Percentiles rank a stretch among this genome's conserved stretches.
phyloP scores from a whole-genome alignment of 2,329 filamentous ascomycete species.

The Verticillium zaregamsianum region DNA sequence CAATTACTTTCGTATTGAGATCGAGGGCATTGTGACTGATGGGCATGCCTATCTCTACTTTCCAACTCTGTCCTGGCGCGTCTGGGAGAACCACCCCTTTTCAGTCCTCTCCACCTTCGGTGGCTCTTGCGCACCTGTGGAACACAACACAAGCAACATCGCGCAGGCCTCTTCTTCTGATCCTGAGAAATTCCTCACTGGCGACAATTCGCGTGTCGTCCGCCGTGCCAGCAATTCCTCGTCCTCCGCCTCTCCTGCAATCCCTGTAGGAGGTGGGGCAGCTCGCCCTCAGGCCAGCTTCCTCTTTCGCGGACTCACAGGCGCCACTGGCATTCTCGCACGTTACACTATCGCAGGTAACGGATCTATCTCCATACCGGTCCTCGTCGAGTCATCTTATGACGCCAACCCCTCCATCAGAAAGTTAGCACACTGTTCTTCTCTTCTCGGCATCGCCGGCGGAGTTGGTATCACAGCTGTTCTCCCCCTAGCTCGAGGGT shows the following conservation, averaged over 20 bases:
- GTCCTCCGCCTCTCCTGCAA: not conserved
- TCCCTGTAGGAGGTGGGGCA: no score
- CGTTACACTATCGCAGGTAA: not conserved
- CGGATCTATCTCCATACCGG: constrained; percentile 12
- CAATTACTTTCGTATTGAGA: constrained; percentile 26
- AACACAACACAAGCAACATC: not conserved
- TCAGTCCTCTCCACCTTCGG: constrained; percentile 17
- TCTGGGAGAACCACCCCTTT: constrained; percentile 34
- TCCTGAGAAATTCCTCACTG: not conserved
- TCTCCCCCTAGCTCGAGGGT: constrained; percentile 18
- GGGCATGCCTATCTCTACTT: constrained; percentile 30
- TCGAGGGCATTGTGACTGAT: constrained; percentile 16
- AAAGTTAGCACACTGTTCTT: constrained; percentile 18
- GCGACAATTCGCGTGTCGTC: no score
- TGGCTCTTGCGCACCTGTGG: not conserved
- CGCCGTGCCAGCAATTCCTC: not conserved
- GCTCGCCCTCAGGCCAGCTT: constrained; percentile 12
- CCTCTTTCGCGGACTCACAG: constrained; percentile 17
- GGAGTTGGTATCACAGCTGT: constrained; percentile 27
- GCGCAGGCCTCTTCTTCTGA: not conserved
- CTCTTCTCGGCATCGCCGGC: constrained; percentile 24
- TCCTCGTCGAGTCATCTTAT: constrained; percentile 24
- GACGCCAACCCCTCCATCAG: constrained; percentile 12
- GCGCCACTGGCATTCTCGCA: constrained; percentile 17
- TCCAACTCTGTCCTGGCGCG: constrained; percentile 26